Conservation (phyloP, 176 grass and related monocot genomes). For the Triticum timopheevii region DNA sequence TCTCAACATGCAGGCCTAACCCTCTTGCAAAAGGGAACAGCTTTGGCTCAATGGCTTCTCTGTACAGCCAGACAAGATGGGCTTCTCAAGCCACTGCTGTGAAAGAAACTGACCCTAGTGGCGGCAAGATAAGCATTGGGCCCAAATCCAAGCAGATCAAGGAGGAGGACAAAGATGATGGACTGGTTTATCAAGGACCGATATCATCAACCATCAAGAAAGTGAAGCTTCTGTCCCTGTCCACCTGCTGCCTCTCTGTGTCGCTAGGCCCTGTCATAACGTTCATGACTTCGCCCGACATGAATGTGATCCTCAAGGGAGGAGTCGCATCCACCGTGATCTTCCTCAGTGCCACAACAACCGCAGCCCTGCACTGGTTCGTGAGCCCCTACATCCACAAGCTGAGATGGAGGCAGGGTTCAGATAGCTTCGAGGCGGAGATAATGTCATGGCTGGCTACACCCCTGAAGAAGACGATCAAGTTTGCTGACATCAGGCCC, state of each 20-base stretch:
- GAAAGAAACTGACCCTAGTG: slow-evolving; percentile 52
- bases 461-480: slow-evolving; percentile 66
- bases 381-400: slow-evolving; percentile 99
- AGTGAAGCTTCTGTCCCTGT: slow-evolving; percentile 97
- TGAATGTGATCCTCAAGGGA: slow-evolving; percentile 98
- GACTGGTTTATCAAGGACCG: slow-evolving; percentile 68
- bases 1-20: slow-evolving; percentile 30
- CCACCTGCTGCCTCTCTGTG: slow-evolving; percentile 91
- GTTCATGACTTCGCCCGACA: slow-evolving; percentile 94
- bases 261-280: slow-evolving; percentile 96
- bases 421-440: slow-evolving; percentile 84
- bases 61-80: slow-evolving; percentile 53
- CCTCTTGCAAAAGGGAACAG: slow-evolving; percentile 5
- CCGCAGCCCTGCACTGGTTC: slow-evolving; percentile 85
- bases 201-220: slow-evolving; percentile 98
- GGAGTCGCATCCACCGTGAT: slow-evolving; percentile 89
- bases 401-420: slow-evolving; percentile 88
- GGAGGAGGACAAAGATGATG: slow-evolving; percentile 47
- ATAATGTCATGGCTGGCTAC: slow-evolving; percentile 85
- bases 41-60: background rate
- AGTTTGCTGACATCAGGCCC: slow-evolving; percentile 80
- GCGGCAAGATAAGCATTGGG: slow-evolving; percentile 83
- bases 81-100: slow-evolving; percentile 50
- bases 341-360: slow-evolving; percentile 90
- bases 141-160: slow-evolving; percentile 60